Evolutionary conservation across 108 stramenopile species (phyloP).

Genomic region (Phaeodactylum tricornutum): DNA sequence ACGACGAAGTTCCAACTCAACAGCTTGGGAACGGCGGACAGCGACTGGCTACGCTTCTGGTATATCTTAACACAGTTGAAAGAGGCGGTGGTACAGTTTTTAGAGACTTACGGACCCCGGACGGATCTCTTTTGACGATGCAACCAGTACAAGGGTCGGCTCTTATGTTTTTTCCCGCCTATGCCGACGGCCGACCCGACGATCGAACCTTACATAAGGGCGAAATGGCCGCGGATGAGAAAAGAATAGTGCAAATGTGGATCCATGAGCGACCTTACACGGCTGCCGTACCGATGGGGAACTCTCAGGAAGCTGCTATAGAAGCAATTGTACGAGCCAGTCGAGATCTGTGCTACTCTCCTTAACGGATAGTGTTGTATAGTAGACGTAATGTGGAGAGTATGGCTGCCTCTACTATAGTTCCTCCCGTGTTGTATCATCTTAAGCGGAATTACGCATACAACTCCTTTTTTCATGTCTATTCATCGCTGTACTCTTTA

Average conservation of each 20-base stretch:
- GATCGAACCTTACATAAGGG: slow-evolving; percentile 76
- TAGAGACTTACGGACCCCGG: slow-evolving; percentile 37
- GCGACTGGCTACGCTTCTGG: slow-evolving; percentile 60
- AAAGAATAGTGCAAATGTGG: slow-evolving; percentile 76
- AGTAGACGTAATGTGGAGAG: background rate
- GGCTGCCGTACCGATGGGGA: too few species aligned
- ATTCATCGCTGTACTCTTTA: slow-evolving; percentile 3
- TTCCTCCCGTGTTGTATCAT: background rate
- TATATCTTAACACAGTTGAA: slow-evolving; percentile 69
- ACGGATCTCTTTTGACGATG: slow-evolving; percentile 48
- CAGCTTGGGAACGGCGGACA: slow-evolving; percentile 79
- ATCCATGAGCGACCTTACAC: slow-evolving; percentile 51
- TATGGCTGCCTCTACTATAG: background rate
- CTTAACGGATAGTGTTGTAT: background rate
- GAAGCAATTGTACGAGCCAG: background rate
- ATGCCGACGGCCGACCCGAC: slow-evolving; percentile 53
- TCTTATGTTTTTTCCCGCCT: slow-evolving; percentile 73
- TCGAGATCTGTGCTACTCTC: too few species aligned
- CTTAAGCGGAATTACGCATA: too few species aligned
- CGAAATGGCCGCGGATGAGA: slow-evolving; percentile 41
- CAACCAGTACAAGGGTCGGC: slow-evolving; percentile 60
- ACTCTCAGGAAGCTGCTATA: too few species aligned
- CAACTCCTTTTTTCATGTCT: background rate
- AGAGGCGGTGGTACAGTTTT: slow-evolving; percentile 61
- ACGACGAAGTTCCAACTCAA: slow-evolving; percentile 68